A percentile compares a stretch with the other conserved stretches of the same genome.
These are phyloP conservation scores for Lachancea sp. DNA, from an alignment of 805 yeast genomes.

Conservation along the genomic window DNA sequence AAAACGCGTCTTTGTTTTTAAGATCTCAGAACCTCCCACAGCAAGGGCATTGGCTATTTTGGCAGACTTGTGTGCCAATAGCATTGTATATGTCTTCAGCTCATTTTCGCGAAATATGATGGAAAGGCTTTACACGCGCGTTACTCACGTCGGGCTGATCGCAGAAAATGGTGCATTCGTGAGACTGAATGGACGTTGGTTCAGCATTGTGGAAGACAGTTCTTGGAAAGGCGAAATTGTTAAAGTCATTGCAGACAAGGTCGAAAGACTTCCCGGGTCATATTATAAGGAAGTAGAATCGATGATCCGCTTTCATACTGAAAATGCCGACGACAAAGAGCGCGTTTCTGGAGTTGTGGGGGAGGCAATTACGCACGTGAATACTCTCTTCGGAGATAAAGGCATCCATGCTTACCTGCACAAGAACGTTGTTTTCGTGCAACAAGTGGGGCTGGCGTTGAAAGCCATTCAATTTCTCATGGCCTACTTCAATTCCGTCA, in stretches of 20 bases:
- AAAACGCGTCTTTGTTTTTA: constrained; percentile 43
- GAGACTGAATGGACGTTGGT: constrained; percentile 53
- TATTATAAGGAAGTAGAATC: constrained; percentile 68
- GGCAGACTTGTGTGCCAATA: constrained; percentile 54
- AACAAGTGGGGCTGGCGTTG: constrained; percentile 52
- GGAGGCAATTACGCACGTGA: constrained; percentile 77
- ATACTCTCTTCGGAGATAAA: constrained; percentile 58
- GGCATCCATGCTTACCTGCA: constrained; percentile 74
- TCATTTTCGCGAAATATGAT: constrained; percentile 57
- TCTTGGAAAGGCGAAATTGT: constrained; percentile 35
- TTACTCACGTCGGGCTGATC: constrained; percentile 68
- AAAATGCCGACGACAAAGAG: constrained; percentile 54
- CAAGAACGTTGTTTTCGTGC: constrained; percentile 63
- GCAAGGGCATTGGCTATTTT: constrained; percentile 53
- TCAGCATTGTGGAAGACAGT: constrained; percentile 51
- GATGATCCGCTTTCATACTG: constrained; percentile 70
- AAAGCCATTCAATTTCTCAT: constrained; percentile 52
- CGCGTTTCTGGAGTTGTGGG: constrained; percentile 68
- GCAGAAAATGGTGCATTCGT: constrained; percentile 89
- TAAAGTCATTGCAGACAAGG: constrained; percentile 33
- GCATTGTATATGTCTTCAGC: constrained; percentile 67
- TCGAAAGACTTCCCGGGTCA: constrained; percentile 77
- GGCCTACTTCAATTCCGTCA: constrained; percentile 31
- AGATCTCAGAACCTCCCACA: constrained; percentile 50
- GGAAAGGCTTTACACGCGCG: constrained; percentile 60